Evolutionary conservation across 441 rosid genomes (phyloP), one percentile per base, ranked within the genome.

Genomic region (Breynia disticha): DNA sequence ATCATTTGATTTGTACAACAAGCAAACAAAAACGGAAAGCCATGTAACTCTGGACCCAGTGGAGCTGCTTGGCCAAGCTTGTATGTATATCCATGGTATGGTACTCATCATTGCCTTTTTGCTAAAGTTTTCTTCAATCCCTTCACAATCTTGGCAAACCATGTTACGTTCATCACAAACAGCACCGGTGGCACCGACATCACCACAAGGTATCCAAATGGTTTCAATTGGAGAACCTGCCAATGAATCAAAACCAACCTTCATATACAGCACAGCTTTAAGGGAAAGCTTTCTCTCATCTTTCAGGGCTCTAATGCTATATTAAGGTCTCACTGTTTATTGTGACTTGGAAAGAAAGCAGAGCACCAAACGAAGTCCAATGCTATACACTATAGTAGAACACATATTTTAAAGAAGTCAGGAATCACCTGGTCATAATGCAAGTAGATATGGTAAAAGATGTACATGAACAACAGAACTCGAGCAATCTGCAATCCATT

Each of bases 401-500:
- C n/a, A n/a, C n/a, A n/a, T n/a, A n/a, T n/a, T n/a, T n/a, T n/a
- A n/a, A n/a, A n/a, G n/a, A n/a, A 11, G 13, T 16, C 21, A 18
- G 53, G 11, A 11, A 43, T 56, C 62, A 76, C 80, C 80, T 78
- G 75, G 54, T 73, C 75, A 19, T 60, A 71, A 66, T 75, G 80
- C 66, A 71, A 59, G 70, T 70, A 75, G 54, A 78, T 60, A 15
- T 76, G 83, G 62, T 76, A 70, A 54, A 78, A 78, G 50, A 76
- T 19, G 69, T 66, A 76, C 19, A 71, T 42, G 62, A 78, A 78
- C 60, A 76, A 64, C 55, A 78, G 66, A 37, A 78, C 58, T 64
- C 80, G 62, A 19, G 83, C 80, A 21, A 71, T 66, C 83, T 78
- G 75, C 62, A 44, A 60, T 56, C 22, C 39, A 45, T 13, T 7